phyloP scores from a whole-genome alignment of 169 alveolate genomes.

The Plasmodium malariae region DNA sequence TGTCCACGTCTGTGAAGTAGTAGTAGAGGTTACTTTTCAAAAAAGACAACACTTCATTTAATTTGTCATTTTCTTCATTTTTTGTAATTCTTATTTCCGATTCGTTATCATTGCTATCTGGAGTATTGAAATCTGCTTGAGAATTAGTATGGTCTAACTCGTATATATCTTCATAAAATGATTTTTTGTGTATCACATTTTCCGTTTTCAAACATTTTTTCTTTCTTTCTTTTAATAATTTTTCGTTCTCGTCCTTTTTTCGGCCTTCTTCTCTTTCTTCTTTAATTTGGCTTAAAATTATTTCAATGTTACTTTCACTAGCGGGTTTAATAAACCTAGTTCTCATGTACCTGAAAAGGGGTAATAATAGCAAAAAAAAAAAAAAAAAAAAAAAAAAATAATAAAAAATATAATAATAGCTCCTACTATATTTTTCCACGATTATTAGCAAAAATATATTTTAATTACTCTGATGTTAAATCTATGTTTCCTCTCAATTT shows the following conservation, averaged over 20 bases:
- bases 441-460: background rate
- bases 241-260: constrained; percentile 47
- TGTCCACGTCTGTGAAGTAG: constrained; percentile 46
- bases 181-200: constrained; percentile 35
- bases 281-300: constrained; percentile 48
- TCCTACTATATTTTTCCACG: background rate
- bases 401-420: background rate
- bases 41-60: constrained; percentile 60
- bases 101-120: constrained; percentile 18
- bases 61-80: constrained; percentile 46
- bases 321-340: constrained; percentile 54
- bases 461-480: constrained; percentile 69
- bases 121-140: constrained; percentile 20
- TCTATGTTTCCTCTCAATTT: constrained; percentile 47
- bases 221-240: constrained; percentile 19
- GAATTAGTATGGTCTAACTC: constrained; percentile 59
- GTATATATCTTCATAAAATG: constrained; percentile 45
- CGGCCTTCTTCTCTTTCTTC: constrained; percentile 46
- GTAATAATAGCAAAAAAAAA: too few species aligned
- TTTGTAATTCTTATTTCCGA: background rate
- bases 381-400: background rate
- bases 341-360: constrained; percentile 44
- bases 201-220: constrained; percentile 22
- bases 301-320: constrained; percentile 5
- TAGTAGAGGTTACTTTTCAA: constrained; percentile 6